Conservation (phyloP, 768 basidiomycete genomes). For the Grammothele lineata region DNA sequence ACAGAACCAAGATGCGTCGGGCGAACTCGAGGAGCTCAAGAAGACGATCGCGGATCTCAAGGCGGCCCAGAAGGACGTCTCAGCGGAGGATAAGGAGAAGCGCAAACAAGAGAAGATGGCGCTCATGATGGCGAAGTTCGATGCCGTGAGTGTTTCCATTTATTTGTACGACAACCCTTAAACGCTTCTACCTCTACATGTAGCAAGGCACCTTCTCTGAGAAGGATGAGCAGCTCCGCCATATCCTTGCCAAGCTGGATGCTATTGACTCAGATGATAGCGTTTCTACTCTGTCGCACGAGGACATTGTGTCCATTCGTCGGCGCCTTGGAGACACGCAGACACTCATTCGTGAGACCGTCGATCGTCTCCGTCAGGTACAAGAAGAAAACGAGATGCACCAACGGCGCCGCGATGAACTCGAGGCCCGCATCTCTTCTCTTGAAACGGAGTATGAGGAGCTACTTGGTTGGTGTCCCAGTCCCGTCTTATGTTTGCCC, state of each 20-base stretch:
- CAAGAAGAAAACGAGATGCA: constrained; percentile 93
- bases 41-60: constrained; percentile 77
- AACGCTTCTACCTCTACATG: not conserved
- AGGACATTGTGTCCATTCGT: constrained; percentile 78
- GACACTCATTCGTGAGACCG: constrained; percentile 77
- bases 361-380: constrained; percentile 83
- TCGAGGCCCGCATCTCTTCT: constrained; percentile 75
- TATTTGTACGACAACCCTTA: too few relatives aligned
- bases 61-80: constrained; percentile 75
- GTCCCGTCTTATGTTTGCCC: not conserved
- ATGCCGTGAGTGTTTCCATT: constrained; percentile 58
- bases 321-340: constrained; percentile 90
- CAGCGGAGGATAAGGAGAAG: constrained; percentile 96
- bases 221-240: constrained; percentile 90
- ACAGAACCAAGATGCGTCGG: constrained; percentile 82
- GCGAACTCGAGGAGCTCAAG: constrained; percentile 86
- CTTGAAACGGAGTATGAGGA: constrained; percentile 97
- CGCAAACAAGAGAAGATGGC: constrained; percentile 99
- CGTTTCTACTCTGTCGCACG: constrained; percentile 56
- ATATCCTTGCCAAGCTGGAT: constrained; percentile 80
- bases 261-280: constrained; percentile 61
- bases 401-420: constrained; percentile 75
- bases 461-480: constrained; percentile 65
- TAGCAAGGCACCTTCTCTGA: constrained; percentile 93
- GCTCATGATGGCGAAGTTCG: constrained; percentile 99